A percentile compares a stretch with the other conserved stretches of the same genome.
phyloP scores from a whole-genome alignment of 2,329 filamentous ascomycete genomes.

The Pseudogymnoascus sp. region DNA sequence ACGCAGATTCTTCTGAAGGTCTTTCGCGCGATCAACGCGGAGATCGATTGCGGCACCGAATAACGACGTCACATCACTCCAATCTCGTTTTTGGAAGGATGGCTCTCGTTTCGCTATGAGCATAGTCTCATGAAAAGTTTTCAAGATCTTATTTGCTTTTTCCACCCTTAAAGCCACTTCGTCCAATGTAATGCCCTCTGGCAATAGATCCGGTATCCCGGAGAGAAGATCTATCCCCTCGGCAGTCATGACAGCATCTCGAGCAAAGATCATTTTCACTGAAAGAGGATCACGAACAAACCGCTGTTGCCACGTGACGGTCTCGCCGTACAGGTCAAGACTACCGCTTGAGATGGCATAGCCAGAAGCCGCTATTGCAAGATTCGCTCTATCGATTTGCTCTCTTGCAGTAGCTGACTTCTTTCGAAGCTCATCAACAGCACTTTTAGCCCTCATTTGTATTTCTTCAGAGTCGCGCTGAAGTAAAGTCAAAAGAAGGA shows the following conservation, averaged over 20 bases:
- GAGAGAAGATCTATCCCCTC: slow-evolving; percentile 25
- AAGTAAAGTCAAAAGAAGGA: slow-evolving; percentile 14
- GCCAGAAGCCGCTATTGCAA: slow-evolving; percentile 24
- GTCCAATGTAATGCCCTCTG: slow-evolving; percentile 17
- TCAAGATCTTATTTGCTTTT: slow-evolving; percentile 15
- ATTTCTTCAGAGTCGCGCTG: slow-evolving; percentile 9
- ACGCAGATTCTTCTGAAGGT: slow-evolving; percentile 9
- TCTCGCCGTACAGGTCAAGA: slow-evolving; percentile 25
- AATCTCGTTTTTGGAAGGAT: slow-evolving; percentile 13
- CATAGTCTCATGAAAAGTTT: slow-evolving; percentile 13
- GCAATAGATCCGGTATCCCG: slow-evolving; percentile 27
- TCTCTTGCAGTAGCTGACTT: slow-evolving; percentile 19
- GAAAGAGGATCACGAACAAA: slow-evolving; percentile 32
- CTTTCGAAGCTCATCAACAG: slow-evolving; percentile 15
- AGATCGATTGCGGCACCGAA: slow-evolving; percentile 13
- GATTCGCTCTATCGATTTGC: slow-evolving; percentile 25
- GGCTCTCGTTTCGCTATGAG: slow-evolving; percentile 15
- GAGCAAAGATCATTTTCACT: slow-evolving; percentile 22
- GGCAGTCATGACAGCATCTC: slow-evolving; percentile 15
- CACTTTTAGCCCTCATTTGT: slow-evolving; percentile 8
- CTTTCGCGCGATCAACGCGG: slow-evolving; percentile 9
- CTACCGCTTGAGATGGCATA: slow-evolving; percentile 30
- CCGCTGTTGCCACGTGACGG: slow-evolving; percentile 30
- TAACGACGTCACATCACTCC: slow-evolving; percentile 10
- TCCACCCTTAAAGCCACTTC: slow-evolving; percentile 12